Evolutionary conservation across 306 rosid species (phyloP), one percentile per base, ranked within the genome.

Genomic region (Geum urbanum): DNA sequence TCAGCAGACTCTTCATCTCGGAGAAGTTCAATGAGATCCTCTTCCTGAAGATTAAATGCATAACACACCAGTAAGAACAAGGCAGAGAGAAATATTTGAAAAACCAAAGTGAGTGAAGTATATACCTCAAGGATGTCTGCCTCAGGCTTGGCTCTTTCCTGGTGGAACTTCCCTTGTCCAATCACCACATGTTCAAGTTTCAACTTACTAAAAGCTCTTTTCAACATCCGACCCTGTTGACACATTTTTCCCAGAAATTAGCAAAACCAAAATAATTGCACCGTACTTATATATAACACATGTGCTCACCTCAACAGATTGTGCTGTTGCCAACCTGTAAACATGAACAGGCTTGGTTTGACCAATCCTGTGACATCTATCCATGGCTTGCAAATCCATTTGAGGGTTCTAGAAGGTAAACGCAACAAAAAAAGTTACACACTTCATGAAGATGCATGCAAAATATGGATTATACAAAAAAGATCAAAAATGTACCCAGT

Each of bases 321-420:
- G 99, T 37, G 99, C 97, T 10, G 99, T 95, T 35, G 96, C 85
- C 67, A 95, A 96, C 83, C 97, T 85, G 80, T 95, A 95, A 63
- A 95, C 97, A 79, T 95, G 99, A 69, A 95, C 99, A 52, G 99
- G 99, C 73, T 89, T 95, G 7, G 96, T 86, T 84, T 95, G 99
- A 69, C 97, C 97, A 16, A 91, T 95, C 74, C 96, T 87, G 66
- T 95, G 99, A 59, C 99, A 95, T 79, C 99, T 84, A 84, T 95
- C 97, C 99, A 95, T 95, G 74, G 97, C 99, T 74, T 95, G 99
- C 79, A 95, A 80, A 89, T 95, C 99, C 87, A 84, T 84, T 77
- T 95, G 99, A 67, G 99, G 99, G 86, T 95, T 91, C 97, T 95
- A 86, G 55, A 57, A 62, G 60, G 74, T 79, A 72, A 70, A 78